Percentiles rank a stretch among this genome's conserved stretches.
Conservation (phyloP, 352 stramenopile genomes). For the Pythium sp. region DNA sequence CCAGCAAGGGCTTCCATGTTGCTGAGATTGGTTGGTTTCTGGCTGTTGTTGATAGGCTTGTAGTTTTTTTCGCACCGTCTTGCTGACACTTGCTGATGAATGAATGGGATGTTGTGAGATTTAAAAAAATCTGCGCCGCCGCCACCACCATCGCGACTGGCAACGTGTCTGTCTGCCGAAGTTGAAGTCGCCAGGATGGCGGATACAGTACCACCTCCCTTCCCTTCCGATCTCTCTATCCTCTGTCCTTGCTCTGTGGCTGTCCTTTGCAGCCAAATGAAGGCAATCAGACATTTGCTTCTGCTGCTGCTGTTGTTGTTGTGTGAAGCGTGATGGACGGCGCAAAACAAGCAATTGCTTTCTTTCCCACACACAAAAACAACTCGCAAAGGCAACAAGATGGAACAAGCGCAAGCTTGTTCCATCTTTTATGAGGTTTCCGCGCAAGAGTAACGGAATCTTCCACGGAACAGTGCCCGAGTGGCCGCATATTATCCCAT, state of each 20-base stretch:
- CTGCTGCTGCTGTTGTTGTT: not conserved
- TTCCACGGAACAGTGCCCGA: constrained; percentile 24
- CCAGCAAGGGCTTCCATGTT: too few species aligned
- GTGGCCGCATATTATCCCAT: not conserved
- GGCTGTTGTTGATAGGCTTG: not conserved
- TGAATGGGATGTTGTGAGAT: too few species aligned
- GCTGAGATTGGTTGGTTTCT: not conserved
- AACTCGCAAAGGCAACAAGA: not conserved
- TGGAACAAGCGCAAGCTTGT: not conserved
- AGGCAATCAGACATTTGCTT: not conserved
- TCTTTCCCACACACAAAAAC: not conserved
- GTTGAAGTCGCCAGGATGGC: not conserved
- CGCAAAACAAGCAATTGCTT: constrained; percentile 6
- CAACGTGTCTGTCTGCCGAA: not conserved
- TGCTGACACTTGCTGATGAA: too few species aligned
- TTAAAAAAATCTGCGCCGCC: too few species aligned
- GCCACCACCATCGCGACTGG: too few species aligned
- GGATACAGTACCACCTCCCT: not conserved
- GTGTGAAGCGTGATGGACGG: constrained; percentile 1
- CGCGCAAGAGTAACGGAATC: constrained; percentile 29
- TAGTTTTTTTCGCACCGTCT: not conserved
- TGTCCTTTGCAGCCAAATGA: not conserved
- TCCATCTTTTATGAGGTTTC: constrained; percentile 15
- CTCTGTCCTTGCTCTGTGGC: not conserved
- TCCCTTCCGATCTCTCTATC: not conserved